Conservation (phyloP, 2,329 filamentous ascomycete species). For the Penicillium sp. region DNA sequence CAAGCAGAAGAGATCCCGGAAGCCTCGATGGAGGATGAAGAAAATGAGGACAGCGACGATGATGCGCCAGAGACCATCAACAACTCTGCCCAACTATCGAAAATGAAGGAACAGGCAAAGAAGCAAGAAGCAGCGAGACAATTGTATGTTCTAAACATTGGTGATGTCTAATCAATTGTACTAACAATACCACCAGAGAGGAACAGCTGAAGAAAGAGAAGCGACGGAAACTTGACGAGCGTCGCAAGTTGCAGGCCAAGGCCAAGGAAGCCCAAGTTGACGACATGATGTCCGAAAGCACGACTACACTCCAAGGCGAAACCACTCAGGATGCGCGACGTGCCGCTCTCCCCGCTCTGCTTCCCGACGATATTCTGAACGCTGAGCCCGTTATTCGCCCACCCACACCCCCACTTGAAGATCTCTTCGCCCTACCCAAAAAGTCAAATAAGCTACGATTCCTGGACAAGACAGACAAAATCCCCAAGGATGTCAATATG, state of each 20-base stretch:
- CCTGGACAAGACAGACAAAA: conserved; percentile 49
- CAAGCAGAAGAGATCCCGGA: conserved; percentile 22
- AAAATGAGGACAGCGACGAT: conserved; percentile 37
- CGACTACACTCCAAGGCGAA: conserved; percentile 42
- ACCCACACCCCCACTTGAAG: conserved; percentile 47
- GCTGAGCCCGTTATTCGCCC: conserved; percentile 47
- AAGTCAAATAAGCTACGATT: conserved; percentile 51
- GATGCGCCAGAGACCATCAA: conserved; percentile 46
- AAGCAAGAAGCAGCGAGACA: conserved; percentile 40
- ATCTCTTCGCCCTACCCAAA: conserved; percentile 21
- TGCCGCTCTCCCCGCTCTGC: conserved; percentile 49
- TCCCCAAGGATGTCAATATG: conserved; percentile 52
- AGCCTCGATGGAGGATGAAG: conserved; percentile 24
- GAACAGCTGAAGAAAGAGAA: conserved; percentile 43
- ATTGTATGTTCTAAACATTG: conserved; percentile 30
- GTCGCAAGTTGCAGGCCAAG: conserved; percentile 42
- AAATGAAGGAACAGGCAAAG: conserved; percentile 41
- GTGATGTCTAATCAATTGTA: neutral
- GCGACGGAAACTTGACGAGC: conserved; percentile 42
- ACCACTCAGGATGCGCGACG: conserved; percentile 38
- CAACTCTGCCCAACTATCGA: conserved; percentile 41
- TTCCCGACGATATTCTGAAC: conserved; percentile 54
- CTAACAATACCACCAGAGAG: conserved; percentile 34
- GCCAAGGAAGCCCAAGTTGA: conserved; percentile 31
- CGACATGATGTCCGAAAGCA: conserved; percentile 44